Conservation (phyloP, 805 yeast genomes). For the Candida sphagnicola region DNA sequence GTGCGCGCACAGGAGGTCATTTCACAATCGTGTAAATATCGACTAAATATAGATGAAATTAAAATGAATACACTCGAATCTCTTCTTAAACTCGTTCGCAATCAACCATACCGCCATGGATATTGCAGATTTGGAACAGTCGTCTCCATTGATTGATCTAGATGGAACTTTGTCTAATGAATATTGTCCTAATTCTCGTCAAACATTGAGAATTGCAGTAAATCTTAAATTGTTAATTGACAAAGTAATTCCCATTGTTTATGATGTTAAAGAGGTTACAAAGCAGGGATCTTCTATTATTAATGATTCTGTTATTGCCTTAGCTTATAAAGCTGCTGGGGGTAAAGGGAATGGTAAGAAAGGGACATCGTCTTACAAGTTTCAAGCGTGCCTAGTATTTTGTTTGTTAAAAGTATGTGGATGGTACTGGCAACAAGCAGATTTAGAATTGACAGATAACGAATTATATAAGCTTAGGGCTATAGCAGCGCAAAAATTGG, state of each 20-base stretch:
- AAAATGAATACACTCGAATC: not conserved
- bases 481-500: slow-evolving; percentile 68
- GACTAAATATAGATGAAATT: not conserved
- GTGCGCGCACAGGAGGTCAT: no score
- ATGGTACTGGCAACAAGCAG: slow-evolving; percentile 68
- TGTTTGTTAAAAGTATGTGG: slow-evolving; percentile 69
- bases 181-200: slow-evolving; percentile 59
- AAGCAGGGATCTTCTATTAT: slow-evolving; percentile 58
- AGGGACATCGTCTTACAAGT: slow-evolving; percentile 55
- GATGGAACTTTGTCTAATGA: slow-evolving; percentile 6
- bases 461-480: slow-evolving; percentile 59
- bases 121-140: not conserved
- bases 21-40: no score
- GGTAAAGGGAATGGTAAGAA: slow-evolving; percentile 60
- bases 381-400: slow-evolving; percentile 65
- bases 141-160: not conserved
- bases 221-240: slow-evolving; percentile 74
- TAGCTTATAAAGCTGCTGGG: slow-evolving; percentile 74
- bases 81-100: no score
- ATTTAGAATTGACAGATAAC: slow-evolving; percentile 61
- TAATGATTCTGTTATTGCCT: slow-evolving; percentile 51
- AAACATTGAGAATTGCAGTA: slow-evolving; percentile 62
- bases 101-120: not conserved
- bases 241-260: slow-evolving; percentile 63
- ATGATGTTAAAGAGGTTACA: slow-evolving; percentile 46